Percentiles rank a stretch among this genome's conserved stretches.
Evolutionary conservation across 139 green algal genomes (phyloP).

Genomic region (Dunaliella sp.): DNA sequence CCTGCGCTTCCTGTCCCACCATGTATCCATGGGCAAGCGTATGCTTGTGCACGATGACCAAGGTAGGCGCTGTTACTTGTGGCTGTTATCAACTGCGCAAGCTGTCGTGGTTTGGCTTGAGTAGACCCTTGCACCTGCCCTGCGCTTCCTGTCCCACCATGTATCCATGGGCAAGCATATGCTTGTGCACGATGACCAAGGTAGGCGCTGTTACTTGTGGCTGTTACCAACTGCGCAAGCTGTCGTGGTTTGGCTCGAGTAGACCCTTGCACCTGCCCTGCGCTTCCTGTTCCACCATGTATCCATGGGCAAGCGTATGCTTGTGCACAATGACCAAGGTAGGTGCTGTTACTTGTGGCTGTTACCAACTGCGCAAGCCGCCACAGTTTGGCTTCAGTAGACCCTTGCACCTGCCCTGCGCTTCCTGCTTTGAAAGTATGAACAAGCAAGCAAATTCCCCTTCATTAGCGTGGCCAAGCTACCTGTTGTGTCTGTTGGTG

Average conservation of each 20-base stretch:
- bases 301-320: constrained; percentile 18
- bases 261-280: constrained; percentile 40
- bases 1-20: constrained; percentile 45
- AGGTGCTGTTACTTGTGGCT: too few relatives aligned
- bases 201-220: constrained; percentile 55
- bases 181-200: constrained; percentile 52
- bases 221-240: constrained; percentile 41
- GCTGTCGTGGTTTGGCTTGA: constrained; percentile 27
- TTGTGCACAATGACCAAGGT: constrained; percentile 55
- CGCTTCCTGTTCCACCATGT: constrained; percentile 51
- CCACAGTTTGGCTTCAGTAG: too few relatives aligned
- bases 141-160: constrained; percentile 51
- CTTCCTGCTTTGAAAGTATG: too few relatives aligned
- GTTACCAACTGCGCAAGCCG: too few relatives aligned
- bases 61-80: constrained; percentile 57
- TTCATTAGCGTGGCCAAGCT: too few relatives aligned
- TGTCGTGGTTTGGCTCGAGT: constrained; percentile 24
- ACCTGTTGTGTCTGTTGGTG: too few relatives aligned
- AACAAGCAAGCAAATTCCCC: too few relatives aligned
- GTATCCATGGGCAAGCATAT: constrained; percentile 27
- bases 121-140: constrained; percentile 32
- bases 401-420: too few relatives aligned
- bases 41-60: constrained; percentile 55
- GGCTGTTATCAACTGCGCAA: constrained; percentile 42
- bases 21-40: constrained; percentile 26